A percentile compares a stretch with the other conserved stretches of the same genome.
phyloP scores from a whole-genome alignment of 2,329 filamentous ascomycete species.

The Ophiostoma tasmaniense region DNA sequence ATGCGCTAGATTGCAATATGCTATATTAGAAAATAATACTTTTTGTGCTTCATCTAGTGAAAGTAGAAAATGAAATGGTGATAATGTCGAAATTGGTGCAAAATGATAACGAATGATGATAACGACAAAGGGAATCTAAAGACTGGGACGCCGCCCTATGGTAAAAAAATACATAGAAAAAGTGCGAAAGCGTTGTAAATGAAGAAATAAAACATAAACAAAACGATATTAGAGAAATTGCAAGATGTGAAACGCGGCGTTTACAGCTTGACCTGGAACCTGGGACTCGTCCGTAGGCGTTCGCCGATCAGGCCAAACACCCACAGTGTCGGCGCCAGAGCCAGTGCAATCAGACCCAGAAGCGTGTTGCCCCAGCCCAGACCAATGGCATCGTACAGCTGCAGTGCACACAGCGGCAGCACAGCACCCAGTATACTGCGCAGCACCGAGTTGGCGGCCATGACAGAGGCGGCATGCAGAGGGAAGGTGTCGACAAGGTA shows the following conservation, averaged over 20 bases:
- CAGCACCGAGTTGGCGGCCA: constrained; percentile 37
- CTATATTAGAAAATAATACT: background rate
- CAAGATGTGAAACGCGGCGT: background rate
- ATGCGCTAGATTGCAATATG: background rate
- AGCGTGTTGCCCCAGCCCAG: constrained; percentile 36
- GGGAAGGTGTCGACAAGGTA: constrained; percentile 41
- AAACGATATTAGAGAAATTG: background rate
- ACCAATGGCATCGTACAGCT: constrained; percentile 25
- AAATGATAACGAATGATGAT: background rate
- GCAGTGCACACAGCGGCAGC: constrained; percentile 43
- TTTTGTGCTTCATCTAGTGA: background rate
- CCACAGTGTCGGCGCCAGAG: background rate
- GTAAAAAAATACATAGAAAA: background rate
- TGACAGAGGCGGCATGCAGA: constrained; percentile 38
- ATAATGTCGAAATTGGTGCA: background rate
- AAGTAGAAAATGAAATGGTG: background rate
- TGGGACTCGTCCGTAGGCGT: background rate
- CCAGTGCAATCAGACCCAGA: constrained; percentile 31
- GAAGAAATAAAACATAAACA: background rate
- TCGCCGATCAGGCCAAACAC: background rate
- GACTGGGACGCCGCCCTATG: background rate
- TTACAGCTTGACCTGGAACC: background rate
- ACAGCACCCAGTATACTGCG: constrained; percentile 42
- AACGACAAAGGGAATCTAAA: background rate
- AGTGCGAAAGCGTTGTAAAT: background rate